Evolutionary conservation across 495 filamentous ascomycete species (phyloP), one percentile per base, ranked within the genome.

Genomic region (Oleoguttula mirabilis): DNA sequence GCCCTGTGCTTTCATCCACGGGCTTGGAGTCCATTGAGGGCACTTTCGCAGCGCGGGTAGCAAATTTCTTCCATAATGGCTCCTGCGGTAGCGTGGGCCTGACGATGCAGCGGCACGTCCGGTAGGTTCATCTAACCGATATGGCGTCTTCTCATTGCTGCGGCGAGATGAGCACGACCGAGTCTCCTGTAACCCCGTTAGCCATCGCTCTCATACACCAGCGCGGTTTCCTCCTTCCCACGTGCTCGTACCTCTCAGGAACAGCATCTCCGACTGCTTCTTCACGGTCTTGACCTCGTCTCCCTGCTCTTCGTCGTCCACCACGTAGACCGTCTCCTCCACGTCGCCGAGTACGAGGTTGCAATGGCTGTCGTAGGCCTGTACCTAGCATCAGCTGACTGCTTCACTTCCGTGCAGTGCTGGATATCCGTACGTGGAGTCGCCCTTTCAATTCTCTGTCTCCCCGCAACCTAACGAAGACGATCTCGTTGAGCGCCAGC

Each of bases 331-430:
- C 5, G 87, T 96, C 68, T 99, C 90, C 58, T 95, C 85, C 7
- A 94, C 90, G 34, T 99, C 92, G 3, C 92, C 90, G 2, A 99
- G 70, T 3, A 99, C 84, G n/a, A 96, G 65, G 57, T 99, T 99
- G 75, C 90, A 96, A 60, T 99, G 90, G 54, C 83, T 90, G 59
- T 99, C 90, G 60, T 95, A 99, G 23, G 88, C 90, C 92, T 99
- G 54, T 7, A 8, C 2, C n/a, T n/a, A 15, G 14, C 7, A 7
- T 28, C 25, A 28, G 25, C 25, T 28, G 7, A 7, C 7, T n/a
- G n/a, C 25, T 7, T n/a, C 7, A 7, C 7, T 7, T 28, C n/a
- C n/a, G 7, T n/a, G 8, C 8, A 22, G 31, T 6, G 20, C 24
- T 11, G 17, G 21, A 7, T 21, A 38, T 64, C n/a, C 79, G 48